phyloP scores from a whole-genome alignment of 768 basidiomycete species.

The Bullera alba region DNA sequence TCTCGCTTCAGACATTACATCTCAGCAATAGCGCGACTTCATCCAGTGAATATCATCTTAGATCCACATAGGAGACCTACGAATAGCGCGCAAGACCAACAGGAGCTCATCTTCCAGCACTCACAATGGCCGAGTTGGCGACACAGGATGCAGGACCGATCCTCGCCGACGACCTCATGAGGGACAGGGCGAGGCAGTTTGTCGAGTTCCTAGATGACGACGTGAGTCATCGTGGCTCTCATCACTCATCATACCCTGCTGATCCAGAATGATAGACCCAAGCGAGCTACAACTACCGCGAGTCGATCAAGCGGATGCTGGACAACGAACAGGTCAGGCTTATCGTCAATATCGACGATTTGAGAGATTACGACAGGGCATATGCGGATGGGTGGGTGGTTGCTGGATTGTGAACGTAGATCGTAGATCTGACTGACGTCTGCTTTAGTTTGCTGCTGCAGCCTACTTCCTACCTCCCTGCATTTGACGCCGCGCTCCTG shows the following conservation, averaged over 20 bases:
- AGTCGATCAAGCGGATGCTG: conserved; percentile 75
- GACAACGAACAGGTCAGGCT: conserved; percentile 76
- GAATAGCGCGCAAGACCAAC: too few relatives aligned
- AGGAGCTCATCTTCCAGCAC: too few relatives aligned
- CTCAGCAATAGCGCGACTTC: too few relatives aligned
- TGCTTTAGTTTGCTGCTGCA: conserved; percentile 72
- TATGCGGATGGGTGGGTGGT: conserved; percentile 58
- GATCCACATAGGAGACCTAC: too few relatives aligned
- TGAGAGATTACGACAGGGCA: conserved; percentile 84
- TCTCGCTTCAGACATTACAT: too few relatives aligned
- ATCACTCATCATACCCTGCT: not conserved
- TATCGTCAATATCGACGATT: conserved; percentile 89
- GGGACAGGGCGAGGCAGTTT: conserved; percentile 69
- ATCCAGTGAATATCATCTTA: too few relatives aligned
- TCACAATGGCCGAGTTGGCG: conserved; percentile 29
- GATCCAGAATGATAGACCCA: conserved; percentile 33
- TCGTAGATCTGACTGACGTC: conserved; percentile 2
- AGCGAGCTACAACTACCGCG: conserved; percentile 61
- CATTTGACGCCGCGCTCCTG: conserved; percentile 76
- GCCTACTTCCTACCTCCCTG: conserved; percentile 77
- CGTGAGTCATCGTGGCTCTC: conserved; percentile 21
- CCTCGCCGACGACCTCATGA: conserved; percentile 58
- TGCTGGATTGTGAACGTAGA: not conserved
- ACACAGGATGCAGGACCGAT: conserved; percentile 50
- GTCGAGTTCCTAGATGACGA: conserved; percentile 60